phyloP scores from a whole-genome alignment of 2,329 filamentous ascomycete species.

The Fusarium begoniae region DNA sequence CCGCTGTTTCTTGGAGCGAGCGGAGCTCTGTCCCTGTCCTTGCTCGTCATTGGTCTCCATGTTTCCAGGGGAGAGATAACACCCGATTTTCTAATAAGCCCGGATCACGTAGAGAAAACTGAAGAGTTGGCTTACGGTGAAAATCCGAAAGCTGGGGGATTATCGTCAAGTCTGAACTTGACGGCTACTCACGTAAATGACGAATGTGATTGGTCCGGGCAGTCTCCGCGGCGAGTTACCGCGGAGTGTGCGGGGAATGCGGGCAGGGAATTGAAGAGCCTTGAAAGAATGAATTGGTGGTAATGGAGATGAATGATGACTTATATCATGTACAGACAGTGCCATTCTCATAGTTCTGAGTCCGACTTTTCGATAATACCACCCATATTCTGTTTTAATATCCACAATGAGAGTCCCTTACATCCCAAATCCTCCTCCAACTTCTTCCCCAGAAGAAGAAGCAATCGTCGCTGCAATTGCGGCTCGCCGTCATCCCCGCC shows the following conservation, averaged over 20 bases:
- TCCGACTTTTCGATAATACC: background rate
- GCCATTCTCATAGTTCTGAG: background rate
- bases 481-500: background rate
- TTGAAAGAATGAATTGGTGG: background rate
- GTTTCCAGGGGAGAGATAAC: background rate
- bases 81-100: background rate
- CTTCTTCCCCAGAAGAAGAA: background rate
- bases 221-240: background rate
- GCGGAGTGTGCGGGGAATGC: background rate
- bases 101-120: background rate
- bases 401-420: background rate
- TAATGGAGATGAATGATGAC: background rate
- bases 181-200: background rate
- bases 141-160: background rate
- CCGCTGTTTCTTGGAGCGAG: slow-evolving; percentile 3
- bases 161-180: background rate
- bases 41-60: background rate
- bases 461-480: background rate
- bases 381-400: too few relatives aligned
- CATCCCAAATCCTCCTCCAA: background rate
- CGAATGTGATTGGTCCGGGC: background rate
- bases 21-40: background rate
- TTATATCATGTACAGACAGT: background rate
- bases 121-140: background rate
- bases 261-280: background rate